phyloP scores from a whole-genome alignment of 2,329 filamentous ascomycete species.

The Fusarium verrucosum region DNA sequence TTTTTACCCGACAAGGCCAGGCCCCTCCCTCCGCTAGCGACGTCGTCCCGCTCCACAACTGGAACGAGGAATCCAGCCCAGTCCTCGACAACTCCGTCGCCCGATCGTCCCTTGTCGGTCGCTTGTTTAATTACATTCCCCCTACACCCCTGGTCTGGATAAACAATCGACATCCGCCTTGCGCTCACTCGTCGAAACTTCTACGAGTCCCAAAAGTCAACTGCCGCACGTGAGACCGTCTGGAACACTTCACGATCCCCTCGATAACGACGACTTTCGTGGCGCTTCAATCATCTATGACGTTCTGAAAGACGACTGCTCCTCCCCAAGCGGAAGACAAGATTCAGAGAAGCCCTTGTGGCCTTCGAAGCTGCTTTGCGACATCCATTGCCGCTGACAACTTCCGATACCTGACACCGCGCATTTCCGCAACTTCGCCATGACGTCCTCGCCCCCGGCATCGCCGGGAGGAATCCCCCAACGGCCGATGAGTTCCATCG shows the following conservation, averaged over 20 bases:
- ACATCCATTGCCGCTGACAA: slow-evolving; percentile 19
- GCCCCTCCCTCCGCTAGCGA: slow-evolving; percentile 32
- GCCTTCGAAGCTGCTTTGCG: slow-evolving; percentile 21
- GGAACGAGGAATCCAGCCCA: slow-evolving; percentile 38
- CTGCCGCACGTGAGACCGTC: slow-evolving; percentile 36
- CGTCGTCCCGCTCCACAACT: slow-evolving; percentile 29
- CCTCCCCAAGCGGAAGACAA: slow-evolving; percentile 35
- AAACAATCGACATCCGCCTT: slow-evolving; percentile 38
- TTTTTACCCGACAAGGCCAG: slow-evolving; percentile 23
- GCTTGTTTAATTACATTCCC: slow-evolving; percentile 45
- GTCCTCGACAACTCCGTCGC: slow-evolving; percentile 28
- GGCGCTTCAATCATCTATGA: slow-evolving; percentile 37
- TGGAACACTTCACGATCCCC: slow-evolving; percentile 35
- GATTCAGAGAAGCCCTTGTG: slow-evolving; percentile 26
- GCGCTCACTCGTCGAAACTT: slow-evolving; percentile 28
- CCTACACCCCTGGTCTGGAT: slow-evolving; percentile 42
- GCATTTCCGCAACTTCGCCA: slow-evolving; percentile 47
- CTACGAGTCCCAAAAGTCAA: slow-evolving; percentile 20
- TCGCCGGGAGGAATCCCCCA: slow-evolving; percentile 66
- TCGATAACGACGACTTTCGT: slow-evolving; percentile 31
- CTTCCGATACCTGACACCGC: slow-evolving; percentile 23
- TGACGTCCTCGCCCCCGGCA: slow-evolving; percentile 75
- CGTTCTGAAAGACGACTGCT: slow-evolving; percentile 33
- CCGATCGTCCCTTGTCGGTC: slow-evolving; percentile 34
- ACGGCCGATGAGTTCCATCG: slow-evolving; percentile 83